phyloP scores from a whole-genome alignment of 108 stramenopile species.

The Skeletonema marinoi region DNA sequence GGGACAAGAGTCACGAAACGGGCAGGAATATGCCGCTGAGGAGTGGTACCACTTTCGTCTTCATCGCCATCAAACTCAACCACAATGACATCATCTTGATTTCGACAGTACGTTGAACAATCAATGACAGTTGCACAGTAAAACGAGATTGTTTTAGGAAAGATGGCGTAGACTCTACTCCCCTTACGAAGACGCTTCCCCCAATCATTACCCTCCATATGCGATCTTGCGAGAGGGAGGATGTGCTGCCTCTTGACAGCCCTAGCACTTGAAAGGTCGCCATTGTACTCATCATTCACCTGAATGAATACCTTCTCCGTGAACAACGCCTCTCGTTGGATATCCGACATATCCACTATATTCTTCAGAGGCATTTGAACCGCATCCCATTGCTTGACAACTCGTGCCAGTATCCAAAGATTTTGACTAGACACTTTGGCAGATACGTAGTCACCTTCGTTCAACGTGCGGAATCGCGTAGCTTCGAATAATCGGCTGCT shows the following conservation, averaged over 20 bases:
- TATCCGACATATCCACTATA: conserved; percentile 55
- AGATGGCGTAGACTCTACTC: conserved; percentile 76
- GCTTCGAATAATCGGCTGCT: conserved; percentile 60
- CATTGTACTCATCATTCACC: conserved; percentile 70
- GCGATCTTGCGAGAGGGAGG: conserved; percentile 67
- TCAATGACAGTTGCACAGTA: conserved; percentile 79
- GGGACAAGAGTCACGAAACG: conserved; percentile 76
- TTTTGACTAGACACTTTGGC: conserved; percentile 63
- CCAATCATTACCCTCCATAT: conserved; percentile 74
- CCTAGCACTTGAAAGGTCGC: conserved; percentile 12
- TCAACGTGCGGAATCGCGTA: conserved; percentile 56
- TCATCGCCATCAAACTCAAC: conserved; percentile 84
- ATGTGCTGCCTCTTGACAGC: conserved; percentile 52
- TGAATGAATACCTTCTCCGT: conserved; percentile 62
- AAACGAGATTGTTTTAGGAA: conserved; percentile 73
- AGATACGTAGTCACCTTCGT: conserved; percentile 70
- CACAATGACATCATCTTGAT: conserved; percentile 79
- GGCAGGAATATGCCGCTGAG: conserved; percentile 69
- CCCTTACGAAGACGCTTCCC: conserved; percentile 53
- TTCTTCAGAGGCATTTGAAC: conserved; percentile 39
- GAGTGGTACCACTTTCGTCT: conserved; percentile 42
- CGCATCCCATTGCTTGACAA: conserved; percentile 57
- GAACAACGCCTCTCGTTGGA: conserved; percentile 61
- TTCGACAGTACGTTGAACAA: conserved; percentile 71
- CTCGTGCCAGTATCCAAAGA: conserved; percentile 73